Evolutionary conservation across 2,329 filamentous ascomycete species (phyloP), one percentile per base, ranked within the genome.

Genomic region (Botryotinia convoluta): DNA sequence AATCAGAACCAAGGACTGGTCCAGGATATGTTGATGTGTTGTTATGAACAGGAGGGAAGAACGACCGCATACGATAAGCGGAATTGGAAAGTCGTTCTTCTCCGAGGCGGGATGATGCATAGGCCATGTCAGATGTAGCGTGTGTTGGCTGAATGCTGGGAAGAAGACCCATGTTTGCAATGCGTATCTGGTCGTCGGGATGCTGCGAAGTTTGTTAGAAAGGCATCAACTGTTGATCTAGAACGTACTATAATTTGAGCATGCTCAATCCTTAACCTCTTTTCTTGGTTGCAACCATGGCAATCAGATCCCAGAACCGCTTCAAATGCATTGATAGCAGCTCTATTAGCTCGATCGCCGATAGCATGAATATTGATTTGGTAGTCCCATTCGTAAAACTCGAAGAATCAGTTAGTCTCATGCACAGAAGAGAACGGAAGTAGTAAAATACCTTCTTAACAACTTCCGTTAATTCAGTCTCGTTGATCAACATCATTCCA

Each of bases 321-420:
- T 64, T 88, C 85, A 69, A 92, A 86, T 14, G 90, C 89, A 76
- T 91, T 87, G 62, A 93, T 82, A 72, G 89, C 89, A 45, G 88
- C 84, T 39, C 90, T 86, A 79, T 92, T 92, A 26, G 91, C 91
- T 7, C 88, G 84, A 80, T 93, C 91, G 14, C 91, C 91, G 73
- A 93, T 93, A 65, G 90, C 91, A 80, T 93, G 91, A 74, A 93
- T 91, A 78, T 91, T 91, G 72, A 93, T 90, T 79, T 93, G 91
- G 77, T 86, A 92, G 14, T 72, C 20, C 88, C 89, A 51, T 84
- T 85, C 3, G 81, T 81, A 26, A 89, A 91, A 93, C 42, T 86
- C n/a, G 10, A 44, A 3, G 39, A 12, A 32, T 77, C 29, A 76
- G 73, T 39, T 45, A 57, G 16, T n/a, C 65, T 60, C n/a, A 22